phyloP scores from a whole-genome alignment of 169 alveolate genomes.

The Plasmodium vivax region DNA sequence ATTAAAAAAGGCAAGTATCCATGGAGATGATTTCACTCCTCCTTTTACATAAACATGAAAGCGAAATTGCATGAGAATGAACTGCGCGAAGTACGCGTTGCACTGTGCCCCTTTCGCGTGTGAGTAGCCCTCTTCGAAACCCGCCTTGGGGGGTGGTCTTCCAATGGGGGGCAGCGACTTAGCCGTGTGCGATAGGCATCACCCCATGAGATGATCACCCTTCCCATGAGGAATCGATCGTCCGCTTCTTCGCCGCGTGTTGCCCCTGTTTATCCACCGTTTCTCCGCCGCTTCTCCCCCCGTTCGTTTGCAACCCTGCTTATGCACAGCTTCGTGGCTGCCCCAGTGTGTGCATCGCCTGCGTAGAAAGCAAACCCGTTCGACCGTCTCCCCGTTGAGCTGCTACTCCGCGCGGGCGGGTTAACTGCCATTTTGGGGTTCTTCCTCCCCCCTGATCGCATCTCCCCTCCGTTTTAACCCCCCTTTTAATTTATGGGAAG shows the following conservation, averaged over 20 bases:
- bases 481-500: constrained; percentile 58
- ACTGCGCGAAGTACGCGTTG: background rate
- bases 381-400: background rate
- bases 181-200: background rate
- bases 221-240: too few relatives aligned
- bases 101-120: background rate
- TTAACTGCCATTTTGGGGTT: background rate
- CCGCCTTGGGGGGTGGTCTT: background rate
- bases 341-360: background rate
- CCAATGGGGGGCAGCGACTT: background rate
- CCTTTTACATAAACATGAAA: background rate
- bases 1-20: background rate
- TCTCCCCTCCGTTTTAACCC: background rate
- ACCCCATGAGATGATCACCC: background rate
- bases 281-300: background rate
- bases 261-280: too few relatives aligned
- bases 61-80: background rate
- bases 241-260: too few relatives aligned
- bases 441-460: background rate
- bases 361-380: background rate
- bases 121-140: background rate
- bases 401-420: background rate
- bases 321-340: background rate
- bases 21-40: background rate
- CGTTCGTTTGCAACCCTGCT: background rate